A percentile compares a stretch with the other conserved stretches of the same genome.
Conservation (phyloP, 2,329 filamentous ascomycete species). For the Rhytidhysteron rufulum region DNA sequence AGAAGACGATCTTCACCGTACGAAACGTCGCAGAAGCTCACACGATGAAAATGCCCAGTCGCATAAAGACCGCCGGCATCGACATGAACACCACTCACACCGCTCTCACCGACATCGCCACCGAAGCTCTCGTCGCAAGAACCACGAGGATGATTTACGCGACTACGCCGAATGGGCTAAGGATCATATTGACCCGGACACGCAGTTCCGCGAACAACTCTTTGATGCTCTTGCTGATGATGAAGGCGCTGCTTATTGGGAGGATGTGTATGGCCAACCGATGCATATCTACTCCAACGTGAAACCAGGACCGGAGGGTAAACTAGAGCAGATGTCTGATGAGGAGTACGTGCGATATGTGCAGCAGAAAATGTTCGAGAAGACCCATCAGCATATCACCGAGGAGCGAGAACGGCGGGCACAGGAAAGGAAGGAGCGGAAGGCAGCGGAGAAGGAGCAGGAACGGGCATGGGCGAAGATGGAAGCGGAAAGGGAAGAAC, state of each 20-base stretch:
- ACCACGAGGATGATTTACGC: constrained; percentile 36
- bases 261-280: constrained; percentile 92
- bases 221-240: constrained; percentile 97
- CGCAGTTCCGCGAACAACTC: constrained; percentile 85
- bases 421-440: constrained; percentile 44
- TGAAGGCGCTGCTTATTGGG: constrained; percentile 93
- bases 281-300: constrained; percentile 72
- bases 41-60: constrained; percentile 17
- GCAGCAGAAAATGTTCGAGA: constrained; percentile 90
- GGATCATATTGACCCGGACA: constrained; percentile 52
- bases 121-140: constrained; percentile 6
- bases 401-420: constrained; percentile 68
- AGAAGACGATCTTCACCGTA: constrained; percentile 5
- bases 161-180: constrained; percentile 25
- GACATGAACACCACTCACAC: constrained; percentile 1
- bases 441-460: constrained; percentile 42
- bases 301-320: constrained; percentile 49
- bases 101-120: constrained; percentile 3
- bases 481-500: constrained; percentile 40
- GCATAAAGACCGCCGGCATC: constrained; percentile 1
- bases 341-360: constrained; percentile 89
- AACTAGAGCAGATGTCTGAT: constrained; percentile 81
- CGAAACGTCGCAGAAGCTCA: neutral
- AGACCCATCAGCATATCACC: constrained; percentile 77
- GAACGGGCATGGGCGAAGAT: constrained; percentile 23